Evolutionary conservation across 164 flowering plant genomes (phyloP).

Genomic region (Dillenia turbinata): DNA sequence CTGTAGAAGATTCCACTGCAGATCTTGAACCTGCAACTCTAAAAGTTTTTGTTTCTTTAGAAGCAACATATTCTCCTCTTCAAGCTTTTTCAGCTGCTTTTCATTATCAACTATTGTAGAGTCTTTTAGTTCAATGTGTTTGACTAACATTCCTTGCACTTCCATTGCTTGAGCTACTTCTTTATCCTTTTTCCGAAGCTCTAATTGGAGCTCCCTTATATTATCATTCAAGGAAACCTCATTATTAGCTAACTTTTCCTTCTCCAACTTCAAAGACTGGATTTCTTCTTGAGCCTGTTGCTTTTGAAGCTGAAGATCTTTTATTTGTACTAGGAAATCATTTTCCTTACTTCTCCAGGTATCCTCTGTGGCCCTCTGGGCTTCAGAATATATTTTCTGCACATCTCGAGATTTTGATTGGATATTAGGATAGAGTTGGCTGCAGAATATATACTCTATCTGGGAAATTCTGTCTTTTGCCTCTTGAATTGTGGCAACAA

Average conservation of each 20-base stretch:
- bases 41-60: slow-evolving; percentile 8
- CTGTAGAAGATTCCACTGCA: slow-evolving; percentile 16
- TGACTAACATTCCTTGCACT: slow-evolving; percentile 1
- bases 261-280: slow-evolving; percentile 32
- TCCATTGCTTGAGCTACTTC: slow-evolving; percentile 7
- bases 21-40: slow-evolving; percentile 17
- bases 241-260: slow-evolving; percentile 15
- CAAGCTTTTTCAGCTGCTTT: slow-evolving; percentile 15
- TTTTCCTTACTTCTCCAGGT: slow-evolving; percentile 53
- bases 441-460: slow-evolving; percentile 77
- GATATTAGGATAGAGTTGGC: slow-evolving; percentile 64
- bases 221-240: background rate
- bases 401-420: slow-evolving; percentile 44
- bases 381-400: slow-evolving; percentile 39
- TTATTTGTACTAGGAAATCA: slow-evolving; percentile 34
- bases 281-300: slow-evolving; percentile 40
- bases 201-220: slow-evolving; percentile 11
- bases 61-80: slow-evolving; percentile 12
- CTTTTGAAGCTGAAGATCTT: slow-evolving; percentile 47
- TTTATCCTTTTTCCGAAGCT: slow-evolving; percentile 7
- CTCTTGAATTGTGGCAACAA: slow-evolving; percentile 92
- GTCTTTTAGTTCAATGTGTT: slow-evolving; percentile 2
- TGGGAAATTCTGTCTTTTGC: slow-evolving; percentile 80
- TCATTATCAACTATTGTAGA: slow-evolving; percentile 3
- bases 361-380: slow-evolving; percentile 50